These are phyloP conservation scores for Salvia splendens DNA, from an alignment of 257 asterid species.

Conservation along the genomic window DNA sequence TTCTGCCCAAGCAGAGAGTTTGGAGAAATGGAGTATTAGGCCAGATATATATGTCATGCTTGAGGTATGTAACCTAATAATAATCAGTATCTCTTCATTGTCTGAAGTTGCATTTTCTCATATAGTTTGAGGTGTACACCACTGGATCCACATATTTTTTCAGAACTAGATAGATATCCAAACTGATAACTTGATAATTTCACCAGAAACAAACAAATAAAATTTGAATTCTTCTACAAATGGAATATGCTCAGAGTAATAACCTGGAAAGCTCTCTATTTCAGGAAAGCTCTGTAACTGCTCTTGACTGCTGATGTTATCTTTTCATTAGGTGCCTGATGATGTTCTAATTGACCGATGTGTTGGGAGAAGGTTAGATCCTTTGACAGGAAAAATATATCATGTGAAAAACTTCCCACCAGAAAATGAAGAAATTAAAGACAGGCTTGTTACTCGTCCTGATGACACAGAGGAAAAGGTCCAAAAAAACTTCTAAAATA, in stretches of 20 bases:
- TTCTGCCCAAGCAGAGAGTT: constrained; percentile 80
- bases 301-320: constrained; percentile 31
- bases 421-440: constrained; percentile 74
- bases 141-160: constrained; percentile 7
- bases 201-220: neutral
- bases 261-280: constrained; percentile 15
- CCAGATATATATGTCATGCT: constrained; percentile 84
- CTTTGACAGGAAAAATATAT: constrained; percentile 76
- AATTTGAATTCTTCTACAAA: neutral
- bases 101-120: constrained; percentile 20
- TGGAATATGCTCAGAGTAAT: constrained; percentile 11
- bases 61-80: constrained; percentile 55
- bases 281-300: neutral
- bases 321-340: constrained; percentile 74
- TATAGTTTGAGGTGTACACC: constrained; percentile 13
- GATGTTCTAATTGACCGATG: constrained; percentile 78
- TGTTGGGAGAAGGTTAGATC: constrained; percentile 89
- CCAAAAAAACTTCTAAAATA: constrained; percentile 27
- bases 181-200: neutral
- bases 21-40: constrained; percentile 71
- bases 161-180: neutral
- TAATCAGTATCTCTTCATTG: constrained; percentile 6
- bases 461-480: constrained; percentile 96
- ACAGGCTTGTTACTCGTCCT: constrained; percentile 76
- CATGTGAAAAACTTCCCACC: constrained; percentile 74